Conservation (phyloP, 148 eudicot species). For the Camellia japonica region DNA sequence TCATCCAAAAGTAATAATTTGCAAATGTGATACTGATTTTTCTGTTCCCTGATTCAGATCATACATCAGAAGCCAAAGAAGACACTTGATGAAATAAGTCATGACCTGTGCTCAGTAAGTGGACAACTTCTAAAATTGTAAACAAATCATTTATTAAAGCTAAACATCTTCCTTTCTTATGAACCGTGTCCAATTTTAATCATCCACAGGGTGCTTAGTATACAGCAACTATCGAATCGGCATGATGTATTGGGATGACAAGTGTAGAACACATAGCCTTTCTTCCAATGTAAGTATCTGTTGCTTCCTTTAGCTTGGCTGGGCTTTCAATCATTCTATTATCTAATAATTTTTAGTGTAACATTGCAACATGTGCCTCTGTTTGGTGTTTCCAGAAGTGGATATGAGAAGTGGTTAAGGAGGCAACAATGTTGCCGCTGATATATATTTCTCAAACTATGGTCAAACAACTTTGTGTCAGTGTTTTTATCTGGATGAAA, state of each 20-base stretch:
- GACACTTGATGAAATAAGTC: constrained; percentile 79
- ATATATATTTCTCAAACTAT: constrained; percentile 1
- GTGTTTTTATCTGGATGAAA: not conserved
- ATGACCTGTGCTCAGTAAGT: constrained; percentile 86
- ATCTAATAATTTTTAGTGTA: not conserved
- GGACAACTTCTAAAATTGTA: not conserved
- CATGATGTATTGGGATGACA: too few species aligned
- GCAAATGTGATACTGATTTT: not conserved
- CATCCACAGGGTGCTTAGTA: not conserved
- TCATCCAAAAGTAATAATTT: not conserved
- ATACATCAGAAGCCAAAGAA: constrained; percentile 52
- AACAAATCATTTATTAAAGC: constrained; percentile 6
- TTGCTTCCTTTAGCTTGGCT: not conserved
- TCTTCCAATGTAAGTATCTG: constrained; percentile 50
- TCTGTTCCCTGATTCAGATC: constrained; percentile 46
- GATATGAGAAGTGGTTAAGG: not conserved
- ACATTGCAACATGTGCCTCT: not conserved
- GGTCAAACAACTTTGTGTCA: not conserved
- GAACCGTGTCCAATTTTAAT: constrained; percentile 23
- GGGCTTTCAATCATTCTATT: not conserved
- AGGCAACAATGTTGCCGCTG: not conserved
- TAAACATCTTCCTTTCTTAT: constrained; percentile 17
- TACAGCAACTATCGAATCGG: too few species aligned
- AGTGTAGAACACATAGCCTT: too few species aligned
- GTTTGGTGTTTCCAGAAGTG: not conserved